Base-by-base conservation (phyloP, 2,329 filamentous ascomycete species). In the Helicocarpus griseus region DNA sequence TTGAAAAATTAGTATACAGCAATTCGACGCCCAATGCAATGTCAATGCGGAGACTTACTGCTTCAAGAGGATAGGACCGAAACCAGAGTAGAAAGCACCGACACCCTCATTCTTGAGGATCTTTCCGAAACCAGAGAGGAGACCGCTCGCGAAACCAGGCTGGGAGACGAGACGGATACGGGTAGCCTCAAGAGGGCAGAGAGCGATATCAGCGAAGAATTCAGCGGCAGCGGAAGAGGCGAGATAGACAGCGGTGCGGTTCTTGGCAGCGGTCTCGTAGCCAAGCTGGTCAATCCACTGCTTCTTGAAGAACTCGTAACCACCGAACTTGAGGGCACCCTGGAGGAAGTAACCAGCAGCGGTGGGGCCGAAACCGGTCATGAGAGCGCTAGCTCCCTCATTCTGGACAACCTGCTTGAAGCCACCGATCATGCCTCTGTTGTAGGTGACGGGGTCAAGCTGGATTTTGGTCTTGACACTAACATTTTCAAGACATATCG, bases 391-490 rank as follows among this genome's bases (percentile, higher is more conserved):
- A 67, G 86, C 85, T 76, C 89, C 89, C 78, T 94, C 89, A 61
- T 82, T 86, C 65, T 80, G 75, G 71, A 94, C 80, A 72, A 94
- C 86, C 77, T 93, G 85, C 66, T 81, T 80, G 84, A 94, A 90
- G 65, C 86, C 86, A 69, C 87, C 87, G 71, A 94, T 78, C 72
- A 94, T 77, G 68, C 89, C 89, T 65, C 78, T 81, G 84, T 94
- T 94, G 81, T 93, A 94, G 73, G 85, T 91, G 63, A 70, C 77
- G 61, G 89, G 88, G 74, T 94, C 89, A 71, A 95, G 87, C 80
- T 95, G 89, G 73, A 94, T 94, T 74, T 87, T 83, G 65, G 89
- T 95, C 84, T 95, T 95, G 80, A 95, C 87, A 75, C 88, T 94
- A 69, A n/a, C n/a, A n/a, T n/a, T n/a, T n/a, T n/a, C 59, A 73